phyloP scores from a whole-genome alignment of 805 yeast species.

The Candida vaughaniae region DNA sequence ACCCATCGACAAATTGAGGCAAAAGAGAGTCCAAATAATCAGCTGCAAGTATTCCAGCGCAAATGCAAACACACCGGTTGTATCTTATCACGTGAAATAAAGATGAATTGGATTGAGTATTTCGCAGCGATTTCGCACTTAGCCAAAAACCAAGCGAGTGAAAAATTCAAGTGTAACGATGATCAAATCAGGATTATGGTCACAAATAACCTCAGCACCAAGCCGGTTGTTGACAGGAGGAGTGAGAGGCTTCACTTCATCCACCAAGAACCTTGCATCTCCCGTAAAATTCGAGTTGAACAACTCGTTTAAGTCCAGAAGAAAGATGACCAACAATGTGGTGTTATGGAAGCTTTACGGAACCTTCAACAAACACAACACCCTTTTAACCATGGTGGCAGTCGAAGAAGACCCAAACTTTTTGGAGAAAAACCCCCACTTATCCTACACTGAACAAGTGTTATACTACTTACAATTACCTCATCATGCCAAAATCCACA shows the following conservation, averaged over 20 bases:
- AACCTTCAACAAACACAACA: constrained; percentile 77
- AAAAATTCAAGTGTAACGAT: constrained; percentile 1
- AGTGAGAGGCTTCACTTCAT: too few species aligned
- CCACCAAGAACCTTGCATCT: constrained; percentile 1
- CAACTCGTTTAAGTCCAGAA: not conserved
- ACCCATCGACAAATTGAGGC: too few species aligned
- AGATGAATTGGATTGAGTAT: too few species aligned
- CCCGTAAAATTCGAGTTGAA: constrained; percentile 1
- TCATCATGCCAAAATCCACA: constrained; percentile 64
- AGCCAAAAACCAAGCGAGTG: too few species aligned
- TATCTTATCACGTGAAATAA: too few species aligned
- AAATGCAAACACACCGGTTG: too few species aligned
- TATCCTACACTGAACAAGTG: constrained; percentile 66
- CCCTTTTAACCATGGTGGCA: constrained; percentile 72
- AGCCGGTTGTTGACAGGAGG: constrained; percentile 1
- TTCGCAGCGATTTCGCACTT: too few species aligned
- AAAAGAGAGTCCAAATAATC: too few species aligned
- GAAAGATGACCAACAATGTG: constrained; percentile 24
- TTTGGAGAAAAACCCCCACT: constrained; percentile 52
- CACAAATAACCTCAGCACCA: constrained; percentile 2
- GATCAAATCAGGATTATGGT: constrained; percentile 3
- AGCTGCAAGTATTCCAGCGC: too few species aligned
- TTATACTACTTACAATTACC: constrained; percentile 77
- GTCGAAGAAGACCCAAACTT: constrained; percentile 64
- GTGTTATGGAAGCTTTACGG: constrained; percentile 77